These are phyloP conservation scores for Zygoascus hellenicus DNA, from an alignment of 1,139 yeast species.

Conservation along the genomic window DNA sequence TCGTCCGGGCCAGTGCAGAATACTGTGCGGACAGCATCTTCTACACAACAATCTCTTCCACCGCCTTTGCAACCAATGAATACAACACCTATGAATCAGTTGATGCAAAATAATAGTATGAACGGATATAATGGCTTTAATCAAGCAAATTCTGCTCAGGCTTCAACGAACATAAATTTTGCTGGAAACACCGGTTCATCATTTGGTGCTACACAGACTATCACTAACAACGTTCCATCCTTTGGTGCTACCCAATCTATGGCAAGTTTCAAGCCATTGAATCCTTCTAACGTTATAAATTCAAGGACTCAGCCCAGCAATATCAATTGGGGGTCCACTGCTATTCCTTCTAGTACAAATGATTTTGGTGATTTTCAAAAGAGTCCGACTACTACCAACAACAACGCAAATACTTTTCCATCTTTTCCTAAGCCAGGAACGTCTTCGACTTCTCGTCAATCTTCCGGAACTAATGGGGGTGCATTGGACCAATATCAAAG, in stretches of 20 bases:
- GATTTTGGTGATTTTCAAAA: conserved; percentile 11
- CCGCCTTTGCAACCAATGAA: conserved; percentile 7
- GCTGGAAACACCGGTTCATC: background rate
- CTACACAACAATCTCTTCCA: background rate
- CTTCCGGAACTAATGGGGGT: background rate
- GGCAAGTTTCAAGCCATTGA: no score
- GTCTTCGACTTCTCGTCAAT: background rate
- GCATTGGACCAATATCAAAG: conserved; percentile 24
- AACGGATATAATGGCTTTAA: background rate
- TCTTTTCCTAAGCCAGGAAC: background rate
- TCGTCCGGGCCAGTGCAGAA: no score
- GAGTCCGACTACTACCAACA: conserved; percentile 6
- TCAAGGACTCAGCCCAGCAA: no score
- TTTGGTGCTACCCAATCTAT: background rate
- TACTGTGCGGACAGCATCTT: background rate
- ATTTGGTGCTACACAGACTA: background rate
- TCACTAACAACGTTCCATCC: background rate
- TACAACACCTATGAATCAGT: conserved; percentile 8
- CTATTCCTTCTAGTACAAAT: background rate
- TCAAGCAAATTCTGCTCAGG: no score
- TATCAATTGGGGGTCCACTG: no score
- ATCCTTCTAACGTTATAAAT: no score
- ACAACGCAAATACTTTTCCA: background rate
- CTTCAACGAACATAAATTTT: no score
- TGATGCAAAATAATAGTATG: background rate